A percentile compares a stretch with the other conserved stretches of the same genome.
Evolutionary conservation across 371 early-diverging fungal species (phyloP).

Genomic region (Coemansia sp.): DNA sequence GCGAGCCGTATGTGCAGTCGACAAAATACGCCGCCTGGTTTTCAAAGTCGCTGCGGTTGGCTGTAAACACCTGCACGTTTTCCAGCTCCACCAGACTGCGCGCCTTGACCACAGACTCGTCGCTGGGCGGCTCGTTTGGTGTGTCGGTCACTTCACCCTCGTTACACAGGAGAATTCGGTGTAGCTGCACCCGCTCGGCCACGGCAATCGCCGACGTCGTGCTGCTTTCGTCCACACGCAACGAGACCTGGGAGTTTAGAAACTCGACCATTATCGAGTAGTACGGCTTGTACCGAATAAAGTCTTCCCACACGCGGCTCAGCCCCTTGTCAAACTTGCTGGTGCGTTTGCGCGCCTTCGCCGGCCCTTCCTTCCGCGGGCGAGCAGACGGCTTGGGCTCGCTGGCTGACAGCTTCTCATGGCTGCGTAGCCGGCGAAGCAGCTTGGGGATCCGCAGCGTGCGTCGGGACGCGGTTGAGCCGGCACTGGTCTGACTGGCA

Average conservation of each 20-base stretch:
- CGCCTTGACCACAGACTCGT: conserved; percentile 64
- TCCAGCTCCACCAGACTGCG: conserved; percentile 73
- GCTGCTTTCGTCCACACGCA: conserved; percentile 47
- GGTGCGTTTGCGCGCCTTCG: conserved; percentile 3
- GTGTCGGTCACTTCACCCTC: conserved; percentile 13
- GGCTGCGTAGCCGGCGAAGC: conserved; percentile 36
- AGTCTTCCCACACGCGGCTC: conserved; percentile 47
- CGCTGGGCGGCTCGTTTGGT: conserved; percentile 25
- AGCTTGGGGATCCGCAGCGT: conserved; percentile 29
- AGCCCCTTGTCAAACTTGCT: conserved; percentile 48
- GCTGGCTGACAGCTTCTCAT: conserved; percentile 13
- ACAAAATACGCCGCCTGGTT: conserved; percentile 61
- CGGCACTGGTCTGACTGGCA: conserved; percentile 22
- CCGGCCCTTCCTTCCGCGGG: conserved; percentile 1
- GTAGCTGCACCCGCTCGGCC: conserved; percentile 51
- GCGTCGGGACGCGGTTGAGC: conserved; percentile 26
- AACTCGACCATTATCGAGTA: conserved; percentile 51
- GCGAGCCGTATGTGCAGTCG: conserved; percentile 64
- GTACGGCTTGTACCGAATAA: conserved; percentile 44
- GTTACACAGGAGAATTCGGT: conserved; percentile 48
- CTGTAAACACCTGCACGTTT: conserved; percentile 65
- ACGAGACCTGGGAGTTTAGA: conserved; percentile 52
- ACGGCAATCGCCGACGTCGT: conserved; percentile 49
- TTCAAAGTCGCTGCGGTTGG: conserved; percentile 45
- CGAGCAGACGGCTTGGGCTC: not conserved